Percentiles rank a stretch among this genome's conserved stretches.
These are phyloP conservation scores for Lobosporangium transversale DNA, from an alignment of 192 early-diverging fungal species.

Conservation along the genomic window DNA sequence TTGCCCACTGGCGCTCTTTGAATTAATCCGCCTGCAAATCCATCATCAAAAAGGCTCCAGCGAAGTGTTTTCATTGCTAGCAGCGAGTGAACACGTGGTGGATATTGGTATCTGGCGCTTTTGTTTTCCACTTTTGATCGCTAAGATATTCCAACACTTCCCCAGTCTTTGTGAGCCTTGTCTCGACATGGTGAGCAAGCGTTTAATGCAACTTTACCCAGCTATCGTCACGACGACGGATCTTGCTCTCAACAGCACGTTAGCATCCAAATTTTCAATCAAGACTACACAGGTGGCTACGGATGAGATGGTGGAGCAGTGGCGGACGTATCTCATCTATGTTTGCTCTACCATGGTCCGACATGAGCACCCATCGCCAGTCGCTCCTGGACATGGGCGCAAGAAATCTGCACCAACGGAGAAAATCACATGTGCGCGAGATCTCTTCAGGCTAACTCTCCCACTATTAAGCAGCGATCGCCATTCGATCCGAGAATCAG, in stretches of 20 bases:
- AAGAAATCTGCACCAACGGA: constrained; percentile 59
- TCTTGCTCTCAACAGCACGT: constrained; percentile 53
- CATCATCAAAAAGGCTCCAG: constrained; percentile 60
- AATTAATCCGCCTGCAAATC: constrained; percentile 57
- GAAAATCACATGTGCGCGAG: constrained; percentile 59
- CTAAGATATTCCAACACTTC: constrained; percentile 68
- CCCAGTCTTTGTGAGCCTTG: constrained; percentile 56
- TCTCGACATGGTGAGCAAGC: constrained; percentile 66
- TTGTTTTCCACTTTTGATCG: constrained; percentile 72
- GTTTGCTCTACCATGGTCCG: constrained; percentile 73
- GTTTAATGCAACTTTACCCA: constrained; percentile 72
- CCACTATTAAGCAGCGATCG: constrained; percentile 77
- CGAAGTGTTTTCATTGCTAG: constrained; percentile 68
- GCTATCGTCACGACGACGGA: constrained; percentile 67
- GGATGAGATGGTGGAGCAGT: constrained; percentile 77
- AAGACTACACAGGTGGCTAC: constrained; percentile 57
- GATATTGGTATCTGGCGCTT: constrained; percentile 75
- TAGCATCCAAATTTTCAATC: constrained; percentile 62
- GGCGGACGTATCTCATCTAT: constrained; percentile 77
- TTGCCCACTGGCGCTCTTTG: constrained; percentile 51
- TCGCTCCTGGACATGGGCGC: constrained; percentile 51
- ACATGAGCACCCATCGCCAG: constrained; percentile 50
- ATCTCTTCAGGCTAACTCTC: constrained; percentile 72
- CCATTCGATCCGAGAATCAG: constrained; percentile 70
- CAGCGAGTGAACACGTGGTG: constrained; percentile 62